phyloP scores from a whole-genome alignment of 2,329 filamentous ascomycete genomes.

The Monilinia laxa region DNA sequence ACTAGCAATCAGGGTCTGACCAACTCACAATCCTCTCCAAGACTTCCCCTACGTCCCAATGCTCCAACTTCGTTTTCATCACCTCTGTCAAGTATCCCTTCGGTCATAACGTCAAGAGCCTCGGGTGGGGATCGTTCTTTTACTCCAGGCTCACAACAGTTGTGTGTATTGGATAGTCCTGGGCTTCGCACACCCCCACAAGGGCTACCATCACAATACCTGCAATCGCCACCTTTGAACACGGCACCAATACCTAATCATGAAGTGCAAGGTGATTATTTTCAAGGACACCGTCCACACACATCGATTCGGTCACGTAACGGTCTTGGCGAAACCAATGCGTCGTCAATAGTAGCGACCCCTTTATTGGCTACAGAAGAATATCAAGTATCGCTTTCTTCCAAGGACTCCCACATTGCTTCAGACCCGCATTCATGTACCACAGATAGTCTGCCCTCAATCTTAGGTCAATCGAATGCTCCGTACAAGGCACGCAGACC shows the following conservation, averaged over 20 bases:
- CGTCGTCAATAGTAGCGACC: neutral
- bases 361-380: neutral
- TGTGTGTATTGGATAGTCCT: neutral
- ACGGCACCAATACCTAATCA: constrained; percentile 2
- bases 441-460: constrained; percentile 24
- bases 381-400: constrained; percentile 1
- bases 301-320: neutral
- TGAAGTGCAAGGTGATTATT: constrained; percentile 6
- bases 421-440: constrained; percentile 26
- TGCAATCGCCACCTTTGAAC: neutral
- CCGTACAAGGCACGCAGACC: constrained; percentile 29
- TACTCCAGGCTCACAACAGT: neutral
- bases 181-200: constrained; percentile 9
- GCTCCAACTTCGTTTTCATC: neutral
- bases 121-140: constrained; percentile 6
- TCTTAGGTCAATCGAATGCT: constrained; percentile 20
- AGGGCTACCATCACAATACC: neutral
- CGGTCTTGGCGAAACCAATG: neutral
- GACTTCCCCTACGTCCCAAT: constrained; percentile 12
- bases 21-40: neutral
- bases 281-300: neutral
- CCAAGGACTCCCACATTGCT: constrained; percentile 25
- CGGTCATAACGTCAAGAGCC: neutral
- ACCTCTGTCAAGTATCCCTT: neutral
- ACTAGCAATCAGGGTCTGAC: neutral